Base-by-base conservation (phyloP, 192 early-diverging fungal genomes). In the Coemansia sp. region DNA sequence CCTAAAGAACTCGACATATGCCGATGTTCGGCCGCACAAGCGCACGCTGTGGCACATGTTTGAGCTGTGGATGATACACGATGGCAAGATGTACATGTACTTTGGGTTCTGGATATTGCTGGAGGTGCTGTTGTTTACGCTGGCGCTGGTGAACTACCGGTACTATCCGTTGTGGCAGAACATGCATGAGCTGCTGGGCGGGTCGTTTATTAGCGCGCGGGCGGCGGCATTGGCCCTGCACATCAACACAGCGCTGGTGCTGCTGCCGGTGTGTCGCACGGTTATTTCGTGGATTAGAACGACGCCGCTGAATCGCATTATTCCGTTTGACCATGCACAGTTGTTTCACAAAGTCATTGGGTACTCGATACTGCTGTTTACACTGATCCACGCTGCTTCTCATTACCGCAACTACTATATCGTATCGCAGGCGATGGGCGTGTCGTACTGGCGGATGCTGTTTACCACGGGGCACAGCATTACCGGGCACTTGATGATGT, bases 321-420 rank as follows among this genome's bases (percentile, higher is more conserved):
- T 94, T 11, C 92, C 92, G 4, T 93, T 93, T 67, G 92, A 94
- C 77, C 88, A 91, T 65, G 92, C 89, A 63, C 85, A 91, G 60
- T 76, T 88, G 49, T 93, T 94, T 65, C 91, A 93, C 77, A 92
- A 91, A 74, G 71, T 85, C 11, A 85, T 94, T 41, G 92, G 86
- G 14, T 92, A 86, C 80, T 89, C 85, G 14, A 90, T 94, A 15
- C 79, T 91, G 4, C 79, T 93, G 23, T 94, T 93, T 71, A 78
- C 92, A 10, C 72, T 84, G 56, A 85, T 92, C 0, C 93, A 94
- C 71, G 65, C 67, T 17, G 79, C 84, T 3, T 83, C 84, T 7
- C 93, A 94, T 66, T 94, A 92, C 82, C 83, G 86, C 68, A 93
- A 94, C 75, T 94, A 64, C 52, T 82, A 83, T 53, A 69, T 64